Evolutionary conservation across 257 asterid genomes (phyloP).

Genomic region (Nicotiana obtusifolia): DNA sequence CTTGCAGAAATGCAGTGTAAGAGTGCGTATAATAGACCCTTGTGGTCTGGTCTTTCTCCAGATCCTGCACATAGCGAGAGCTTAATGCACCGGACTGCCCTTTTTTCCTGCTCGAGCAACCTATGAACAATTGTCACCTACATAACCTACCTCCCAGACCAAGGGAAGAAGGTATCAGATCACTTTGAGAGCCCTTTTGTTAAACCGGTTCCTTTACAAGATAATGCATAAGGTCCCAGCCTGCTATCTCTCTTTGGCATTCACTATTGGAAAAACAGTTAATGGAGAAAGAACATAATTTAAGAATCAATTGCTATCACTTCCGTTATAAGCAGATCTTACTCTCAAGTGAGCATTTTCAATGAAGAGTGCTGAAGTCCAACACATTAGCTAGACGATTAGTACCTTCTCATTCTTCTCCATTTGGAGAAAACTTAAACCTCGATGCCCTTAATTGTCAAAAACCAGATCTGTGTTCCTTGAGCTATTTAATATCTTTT

Average conservation of each 20-base stretch:
- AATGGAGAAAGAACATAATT: background rate
- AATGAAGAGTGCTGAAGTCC: background rate
- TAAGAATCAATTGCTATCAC: background rate
- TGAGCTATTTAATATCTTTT: background rate
- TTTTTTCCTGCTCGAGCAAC: too few relatives aligned
- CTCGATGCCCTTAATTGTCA: background rate
- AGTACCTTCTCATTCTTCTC: background rate
- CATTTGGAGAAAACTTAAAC: conserved; percentile 3
- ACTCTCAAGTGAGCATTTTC: background rate
- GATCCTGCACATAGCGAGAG: too few relatives aligned
- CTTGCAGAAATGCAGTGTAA: too few relatives aligned
- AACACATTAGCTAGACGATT: background rate
- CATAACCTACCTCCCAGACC: too few relatives aligned
- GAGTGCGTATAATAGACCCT: too few relatives aligned
- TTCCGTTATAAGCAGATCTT: background rate
- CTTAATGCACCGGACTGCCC: too few relatives aligned
- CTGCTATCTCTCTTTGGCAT: background rate
- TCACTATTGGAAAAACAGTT: background rate
- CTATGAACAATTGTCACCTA: too few relatives aligned
- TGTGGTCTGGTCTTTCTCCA: too few relatives aligned
- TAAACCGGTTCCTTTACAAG: too few relatives aligned
- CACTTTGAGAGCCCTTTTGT: too few relatives aligned
- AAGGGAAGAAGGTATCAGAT: too few relatives aligned
- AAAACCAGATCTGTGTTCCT: background rate
- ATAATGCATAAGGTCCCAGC: too few relatives aligned